phyloP scores from a whole-genome alignment of 106 monocot genomes.

The Apostasia ramifera region DNA sequence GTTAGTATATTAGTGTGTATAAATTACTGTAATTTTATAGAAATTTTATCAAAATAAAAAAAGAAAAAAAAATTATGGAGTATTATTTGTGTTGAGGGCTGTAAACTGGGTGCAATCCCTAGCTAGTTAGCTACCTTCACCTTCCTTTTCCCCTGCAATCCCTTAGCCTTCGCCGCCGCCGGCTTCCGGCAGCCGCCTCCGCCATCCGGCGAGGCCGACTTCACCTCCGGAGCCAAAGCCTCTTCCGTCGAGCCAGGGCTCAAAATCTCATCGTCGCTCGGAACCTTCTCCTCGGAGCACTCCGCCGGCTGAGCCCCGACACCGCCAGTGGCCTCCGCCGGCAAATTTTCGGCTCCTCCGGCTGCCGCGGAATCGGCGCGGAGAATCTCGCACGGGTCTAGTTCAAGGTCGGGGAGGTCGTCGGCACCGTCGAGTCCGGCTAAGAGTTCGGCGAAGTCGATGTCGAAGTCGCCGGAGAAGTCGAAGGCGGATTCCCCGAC shows the following conservation, averaged over 20 bases:
- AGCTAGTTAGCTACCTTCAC: neutral
- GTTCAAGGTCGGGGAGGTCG: neutral
- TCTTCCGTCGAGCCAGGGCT: neutral
- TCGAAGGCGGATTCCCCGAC: neutral
- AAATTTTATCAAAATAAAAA: no score
- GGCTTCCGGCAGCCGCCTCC: neutral
- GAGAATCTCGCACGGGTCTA: neutral
- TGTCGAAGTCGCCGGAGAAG: neutral
- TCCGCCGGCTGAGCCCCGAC: neutral
- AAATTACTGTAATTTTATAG: no score
- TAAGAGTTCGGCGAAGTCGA: neutral
- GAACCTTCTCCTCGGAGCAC: neutral
- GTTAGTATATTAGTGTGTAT: no score
- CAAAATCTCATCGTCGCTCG: neutral
- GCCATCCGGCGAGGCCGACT: neutral
- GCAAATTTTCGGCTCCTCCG: neutral
- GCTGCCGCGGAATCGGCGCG: neutral
- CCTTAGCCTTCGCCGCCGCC: neutral
- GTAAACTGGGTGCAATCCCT: no score
- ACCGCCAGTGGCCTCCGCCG: neutral
- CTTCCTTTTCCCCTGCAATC: neutral
- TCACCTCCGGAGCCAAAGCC: neutral
- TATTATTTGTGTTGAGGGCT: no score
- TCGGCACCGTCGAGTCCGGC: neutral
- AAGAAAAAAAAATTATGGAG: no score